Conservation (phyloP, 2,329 filamentous ascomycete genomes). For the Drechslerella coelobrocha region DNA sequence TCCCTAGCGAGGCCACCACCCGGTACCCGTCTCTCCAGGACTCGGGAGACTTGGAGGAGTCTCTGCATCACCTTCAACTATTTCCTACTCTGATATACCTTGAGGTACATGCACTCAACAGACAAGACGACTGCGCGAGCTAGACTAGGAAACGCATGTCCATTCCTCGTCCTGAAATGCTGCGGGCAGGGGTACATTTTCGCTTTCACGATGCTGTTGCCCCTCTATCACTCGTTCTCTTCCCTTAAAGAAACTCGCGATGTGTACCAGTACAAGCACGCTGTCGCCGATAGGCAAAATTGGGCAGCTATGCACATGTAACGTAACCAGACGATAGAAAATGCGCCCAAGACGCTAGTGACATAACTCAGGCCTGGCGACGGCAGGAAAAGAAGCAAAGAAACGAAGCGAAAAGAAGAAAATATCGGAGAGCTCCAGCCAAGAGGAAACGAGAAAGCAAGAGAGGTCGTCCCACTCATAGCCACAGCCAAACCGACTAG, state of each 20-base stretch:
- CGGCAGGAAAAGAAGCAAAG: slow-evolving; percentile 5
- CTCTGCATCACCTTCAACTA: background rate
- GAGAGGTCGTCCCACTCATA: too few species aligned
- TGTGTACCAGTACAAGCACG: slow-evolving; percentile 1
- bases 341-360: slow-evolving; percentile 2
- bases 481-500: slow-evolving; percentile 1
- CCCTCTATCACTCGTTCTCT: background rate
- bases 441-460: background rate
- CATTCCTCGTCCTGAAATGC: background rate
- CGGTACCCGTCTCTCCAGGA: background rate
- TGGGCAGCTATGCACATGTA: slow-evolving; percentile 8
- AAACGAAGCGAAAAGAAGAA: slow-evolving; percentile 8
- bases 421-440: slow-evolving; percentile 5
- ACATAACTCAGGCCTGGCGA: slow-evolving; percentile 7
- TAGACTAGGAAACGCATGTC: slow-evolving; percentile 1
- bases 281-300: slow-evolving; percentile 7
- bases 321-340: slow-evolving; percentile 8
- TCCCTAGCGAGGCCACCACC: background rate
- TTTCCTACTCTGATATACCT: background rate
- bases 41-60: too few species aligned
- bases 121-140: background rate
- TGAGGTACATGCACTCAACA: too few species aligned
- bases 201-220: background rate
- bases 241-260: too few species aligned
- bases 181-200: background rate